These are phyloP conservation scores for Turnera subulata DNA, from an alignment of 345 rosid species.

Conservation along the genomic window DNA sequence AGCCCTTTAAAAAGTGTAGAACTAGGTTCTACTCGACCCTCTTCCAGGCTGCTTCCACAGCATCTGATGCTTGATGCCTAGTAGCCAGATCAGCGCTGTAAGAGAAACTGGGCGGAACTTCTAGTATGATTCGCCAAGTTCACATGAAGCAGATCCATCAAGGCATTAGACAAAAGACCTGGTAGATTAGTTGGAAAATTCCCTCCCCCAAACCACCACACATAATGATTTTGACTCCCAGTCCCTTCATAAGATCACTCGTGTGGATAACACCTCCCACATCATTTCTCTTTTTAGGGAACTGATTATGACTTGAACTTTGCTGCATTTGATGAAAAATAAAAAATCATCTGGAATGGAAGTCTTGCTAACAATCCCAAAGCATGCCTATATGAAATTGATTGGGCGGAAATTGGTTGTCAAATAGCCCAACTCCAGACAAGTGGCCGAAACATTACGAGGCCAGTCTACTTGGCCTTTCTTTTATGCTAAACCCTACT, in stretches of 20 bases:
- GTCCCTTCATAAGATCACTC: conserved; percentile 19
- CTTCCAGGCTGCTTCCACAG: conserved; percentile 19
- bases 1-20: too few species aligned
- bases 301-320: neutral
- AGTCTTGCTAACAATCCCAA: too few species aligned
- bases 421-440: conserved; percentile 5
- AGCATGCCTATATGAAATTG: too few species aligned
- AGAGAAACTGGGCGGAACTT: conserved; percentile 10
- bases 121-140: conserved; percentile 27
- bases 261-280: conserved; percentile 12
- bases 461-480: conserved; percentile 13
- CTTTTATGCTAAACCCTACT: conserved; percentile 13
- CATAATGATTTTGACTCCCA: conserved; percentile 23
- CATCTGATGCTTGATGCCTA: conserved; percentile 19
- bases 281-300: neutral
- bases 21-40: conserved; percentile 5
- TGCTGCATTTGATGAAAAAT: conserved; percentile 7
- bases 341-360: conserved; percentile 14
- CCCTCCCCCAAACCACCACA: conserved; percentile 33
- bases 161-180: conserved; percentile 23
- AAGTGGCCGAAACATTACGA: neutral
- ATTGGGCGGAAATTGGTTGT: too few species aligned
- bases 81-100: neutral
- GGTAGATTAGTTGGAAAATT: conserved; percentile 28
- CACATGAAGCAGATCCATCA: conserved; percentile 17